Percentiles rank a stretch among this genome's conserved stretches.
Conservation (phyloP, 164 flowering plant genomes). For the Nymphaea thermarum region DNA sequence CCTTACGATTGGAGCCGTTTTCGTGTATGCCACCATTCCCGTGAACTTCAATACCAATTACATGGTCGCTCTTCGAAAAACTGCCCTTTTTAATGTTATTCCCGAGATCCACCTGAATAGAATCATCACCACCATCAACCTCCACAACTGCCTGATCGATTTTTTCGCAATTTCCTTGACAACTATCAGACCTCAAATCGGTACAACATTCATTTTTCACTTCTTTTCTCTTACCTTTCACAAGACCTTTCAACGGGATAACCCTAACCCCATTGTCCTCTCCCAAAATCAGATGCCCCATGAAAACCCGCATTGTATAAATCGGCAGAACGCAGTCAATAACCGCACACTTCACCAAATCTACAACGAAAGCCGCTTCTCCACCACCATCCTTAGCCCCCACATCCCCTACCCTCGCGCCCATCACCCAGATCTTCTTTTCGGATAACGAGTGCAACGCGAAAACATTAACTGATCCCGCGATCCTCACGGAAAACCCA, state of each 20-base stretch:
- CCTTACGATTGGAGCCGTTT: not conserved
- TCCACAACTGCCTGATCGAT: not conserved
- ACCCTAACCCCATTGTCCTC: conserved; percentile 77
- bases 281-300: conserved; percentile 59
- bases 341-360: conserved; percentile 70
- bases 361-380: conserved; percentile 19
- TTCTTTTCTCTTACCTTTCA: conserved; percentile 30
- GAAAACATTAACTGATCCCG: conserved; percentile 47
- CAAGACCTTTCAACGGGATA: conserved; percentile 45
- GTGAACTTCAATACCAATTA: not conserved
- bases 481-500: conserved; percentile 46
- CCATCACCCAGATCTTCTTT: conserved; percentile 54
- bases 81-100: not conserved
- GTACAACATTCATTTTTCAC: not conserved
- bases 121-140: not conserved
- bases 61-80: not conserved
- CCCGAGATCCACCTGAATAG: not conserved
- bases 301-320: conserved; percentile 33
- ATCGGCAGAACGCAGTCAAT: conserved; percentile 52
- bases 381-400: conserved; percentile 14
- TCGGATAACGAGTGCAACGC: conserved; percentile 47
- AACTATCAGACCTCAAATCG: not conserved
- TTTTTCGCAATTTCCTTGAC: not conserved
- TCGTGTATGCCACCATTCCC: not conserved
- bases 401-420: conserved; percentile 19